Base-by-base conservation (phyloP, 352 stramenopile genomes). In the Phytopythium vexans region DNA sequence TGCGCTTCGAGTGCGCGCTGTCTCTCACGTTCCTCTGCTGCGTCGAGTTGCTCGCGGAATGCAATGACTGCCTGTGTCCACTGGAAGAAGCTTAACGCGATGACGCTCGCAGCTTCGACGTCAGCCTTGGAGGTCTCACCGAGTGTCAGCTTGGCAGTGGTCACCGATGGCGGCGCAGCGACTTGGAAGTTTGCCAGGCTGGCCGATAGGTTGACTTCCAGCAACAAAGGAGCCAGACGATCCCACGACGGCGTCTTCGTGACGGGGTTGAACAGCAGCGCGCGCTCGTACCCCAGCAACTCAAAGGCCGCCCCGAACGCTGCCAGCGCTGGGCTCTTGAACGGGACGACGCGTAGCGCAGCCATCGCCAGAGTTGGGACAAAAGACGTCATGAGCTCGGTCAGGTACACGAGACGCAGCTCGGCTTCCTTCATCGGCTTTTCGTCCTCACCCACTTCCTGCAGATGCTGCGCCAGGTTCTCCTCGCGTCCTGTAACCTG, bases 401-500 rank as follows among this genome's bases (percentile, higher is more conserved):
- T 78, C 36, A 90, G 61, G 56, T 76, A 86, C 3, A 60, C 58
- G n/a, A 74, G 39, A 35, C 82, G 77, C 16, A 88, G 56, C 43
- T 86, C 74, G 6, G 76, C 41, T 43, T 89, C 78, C 42, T 89
- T 86, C 9, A 80, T 43, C 15, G 32, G 49, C 55, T 83, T 80
- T 6, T 74, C 65, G 14, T 72, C 61, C 11, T 84, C 75, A 10
- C 55, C 60, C 11, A 77, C 52, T 41, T 65, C 67, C 40, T 77
- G 62, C 37, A 89, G 60, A 41, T 76, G 68, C 11, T 73, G 54
- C 41, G 66, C 58, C 32, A 86, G 56, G 53, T 76, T 89, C 56
- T 90, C 80, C 46, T 90, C 80, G 15, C 86, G 77, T 21, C 80
- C 74, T 14, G 77, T 52, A 6, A 88, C 51, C 38, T 91, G 67